Evolutionary conservation across 129 eudicot genomes (phyloP).

Genomic region (Glebionis coronaria): DNA sequence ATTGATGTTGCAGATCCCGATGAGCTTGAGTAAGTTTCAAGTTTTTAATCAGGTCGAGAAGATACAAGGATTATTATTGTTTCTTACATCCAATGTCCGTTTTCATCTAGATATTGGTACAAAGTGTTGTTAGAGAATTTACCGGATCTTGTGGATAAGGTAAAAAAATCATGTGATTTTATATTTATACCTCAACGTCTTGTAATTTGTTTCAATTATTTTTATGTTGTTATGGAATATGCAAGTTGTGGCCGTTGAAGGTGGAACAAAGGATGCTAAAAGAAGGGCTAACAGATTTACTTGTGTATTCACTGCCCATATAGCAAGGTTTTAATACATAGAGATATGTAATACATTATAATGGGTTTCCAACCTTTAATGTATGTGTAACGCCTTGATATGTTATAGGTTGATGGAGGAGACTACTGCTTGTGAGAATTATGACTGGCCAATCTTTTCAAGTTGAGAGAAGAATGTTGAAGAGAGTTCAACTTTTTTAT

Average conservation of each 20-base stretch:
- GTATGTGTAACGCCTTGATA: conserved; percentile 1
- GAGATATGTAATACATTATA: neutral
- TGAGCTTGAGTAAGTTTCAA: conserved; percentile 83
- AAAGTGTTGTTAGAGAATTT: conserved; percentile 80
- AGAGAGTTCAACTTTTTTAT: conserved; percentile 92
- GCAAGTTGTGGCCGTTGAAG: conserved; percentile 99
- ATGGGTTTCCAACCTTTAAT: neutral
- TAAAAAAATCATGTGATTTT: conserved; percentile 21
- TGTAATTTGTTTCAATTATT: neutral
- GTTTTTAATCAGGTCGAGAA: neutral
- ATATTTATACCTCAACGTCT: neutral
- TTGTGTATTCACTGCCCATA: conserved; percentile 95
- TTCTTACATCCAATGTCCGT: conserved; percentile 14
- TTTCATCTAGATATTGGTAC: conserved; percentile 81
- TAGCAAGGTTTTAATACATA: conserved; percentile 61
- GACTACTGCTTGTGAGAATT: conserved; percentile 92
- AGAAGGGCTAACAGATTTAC: conserved; percentile 97
- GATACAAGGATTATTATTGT: neutral
- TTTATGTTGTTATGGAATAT: conserved; percentile 16
- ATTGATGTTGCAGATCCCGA: conserved; percentile 86
- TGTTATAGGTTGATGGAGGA: conserved; percentile 86
- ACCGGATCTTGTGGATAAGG: conserved; percentile 97
- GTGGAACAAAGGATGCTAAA: conserved; percentile 98
- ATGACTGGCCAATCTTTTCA: conserved; percentile 94
- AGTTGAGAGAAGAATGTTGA: conserved; percentile 93